Evolutionary conservation across 2,329 filamentous ascomycete species (phyloP).

Genomic region (Juglanconis sp.): DNA sequence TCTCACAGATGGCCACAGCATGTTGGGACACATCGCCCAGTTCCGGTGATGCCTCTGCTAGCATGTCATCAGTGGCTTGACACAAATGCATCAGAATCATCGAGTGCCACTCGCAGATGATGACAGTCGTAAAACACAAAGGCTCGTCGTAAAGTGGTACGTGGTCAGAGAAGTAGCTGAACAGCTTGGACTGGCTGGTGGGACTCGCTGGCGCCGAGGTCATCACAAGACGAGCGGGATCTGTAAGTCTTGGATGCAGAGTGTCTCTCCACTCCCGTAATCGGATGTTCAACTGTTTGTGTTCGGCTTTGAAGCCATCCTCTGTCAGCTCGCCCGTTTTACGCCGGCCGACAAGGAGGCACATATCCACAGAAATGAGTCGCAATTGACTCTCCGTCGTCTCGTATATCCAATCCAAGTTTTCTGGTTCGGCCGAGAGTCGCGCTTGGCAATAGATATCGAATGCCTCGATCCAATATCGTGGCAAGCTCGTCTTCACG

Average conservation of each 20-base stretch:
- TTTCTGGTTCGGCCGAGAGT: slow-evolving; percentile 55
- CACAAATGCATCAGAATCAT: slow-evolving; percentile 78
- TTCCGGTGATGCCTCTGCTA: slow-evolving; percentile 49
- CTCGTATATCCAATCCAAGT: slow-evolving; percentile 65
- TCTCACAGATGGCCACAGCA: slow-evolving; percentile 69
- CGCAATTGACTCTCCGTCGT: slow-evolving; percentile 64
- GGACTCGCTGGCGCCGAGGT: slow-evolving; percentile 44
- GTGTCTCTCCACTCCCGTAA: slow-evolving; percentile 48
- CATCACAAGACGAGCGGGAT: slow-evolving; percentile 60
- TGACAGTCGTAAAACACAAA: slow-evolving; percentile 70
- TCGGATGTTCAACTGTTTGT: slow-evolving; percentile 47
- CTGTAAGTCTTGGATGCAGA: slow-evolving; percentile 60
- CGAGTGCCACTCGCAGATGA: slow-evolving; percentile 74
- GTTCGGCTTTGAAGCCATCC: slow-evolving; percentile 63
- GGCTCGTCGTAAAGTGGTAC: slow-evolving; percentile 63
- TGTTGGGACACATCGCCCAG: slow-evolving; percentile 55
- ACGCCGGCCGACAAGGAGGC: slow-evolving; percentile 69
- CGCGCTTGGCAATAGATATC: slow-evolving; percentile 62
- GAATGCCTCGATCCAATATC: slow-evolving; percentile 72
- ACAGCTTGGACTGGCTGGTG: slow-evolving; percentile 54
- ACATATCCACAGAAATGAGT: slow-evolving; percentile 76
- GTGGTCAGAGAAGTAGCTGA: slow-evolving; percentile 61
- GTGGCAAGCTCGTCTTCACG: slow-evolving; percentile 67
- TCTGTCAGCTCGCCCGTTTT: slow-evolving; percentile 61
- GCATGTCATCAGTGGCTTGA: slow-evolving; percentile 60